Conservation (phyloP, 495 filamentous ascomycete genomes). For the Lophiostoma macrostomum region DNA sequence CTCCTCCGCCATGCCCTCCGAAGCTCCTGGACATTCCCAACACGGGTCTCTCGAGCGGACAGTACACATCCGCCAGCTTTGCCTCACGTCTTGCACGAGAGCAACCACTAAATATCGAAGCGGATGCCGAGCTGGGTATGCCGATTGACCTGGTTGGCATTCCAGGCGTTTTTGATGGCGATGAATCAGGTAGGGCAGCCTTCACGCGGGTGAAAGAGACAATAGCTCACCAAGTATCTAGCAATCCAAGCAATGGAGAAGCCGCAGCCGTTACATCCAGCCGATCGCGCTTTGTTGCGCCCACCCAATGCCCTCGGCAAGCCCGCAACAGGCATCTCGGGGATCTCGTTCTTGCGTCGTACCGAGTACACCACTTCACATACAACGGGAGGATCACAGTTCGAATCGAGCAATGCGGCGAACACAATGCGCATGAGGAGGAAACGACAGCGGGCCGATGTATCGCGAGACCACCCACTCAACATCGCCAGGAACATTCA, state of each 20-base stretch:
- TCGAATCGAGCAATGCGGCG: conserved; percentile 43
- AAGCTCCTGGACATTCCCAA: conserved; percentile 97
- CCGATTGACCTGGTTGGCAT: conserved; percentile 91
- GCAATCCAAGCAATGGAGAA: conserved; percentile 76
- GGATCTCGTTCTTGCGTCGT: conserved; percentile 88
- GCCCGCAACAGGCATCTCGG: conserved; percentile 60
- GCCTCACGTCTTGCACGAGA: conserved; percentile 82
- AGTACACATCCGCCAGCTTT: conserved; percentile 85
- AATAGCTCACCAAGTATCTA: conserved; percentile 40
- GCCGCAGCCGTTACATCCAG: conserved; percentile 68
- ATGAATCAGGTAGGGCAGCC: conserved; percentile 78
- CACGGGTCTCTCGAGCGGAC: conserved; percentile 71
- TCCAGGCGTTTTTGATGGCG: conserved; percentile 88
- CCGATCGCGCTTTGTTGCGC: conserved; percentile 76
- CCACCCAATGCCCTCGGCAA: conserved; percentile 79
- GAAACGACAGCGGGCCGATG: conserved; percentile 47
- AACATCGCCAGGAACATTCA: conserved; percentile 77
- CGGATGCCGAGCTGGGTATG: conserved; percentile 97
- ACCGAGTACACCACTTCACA: conserved; percentile 92
- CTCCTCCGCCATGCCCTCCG: conserved; percentile 86
- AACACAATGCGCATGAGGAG: conserved; percentile 39
- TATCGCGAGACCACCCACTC: conserved; percentile 71
- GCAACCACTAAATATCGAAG: conserved; percentile 92
- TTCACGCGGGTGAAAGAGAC: background rate
- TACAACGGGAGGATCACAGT: conserved; percentile 41